These are phyloP conservation scores for Diophrys sp. DNA, from an alignment of 73 alveolate genomes.

Conservation along the genomic window DNA sequence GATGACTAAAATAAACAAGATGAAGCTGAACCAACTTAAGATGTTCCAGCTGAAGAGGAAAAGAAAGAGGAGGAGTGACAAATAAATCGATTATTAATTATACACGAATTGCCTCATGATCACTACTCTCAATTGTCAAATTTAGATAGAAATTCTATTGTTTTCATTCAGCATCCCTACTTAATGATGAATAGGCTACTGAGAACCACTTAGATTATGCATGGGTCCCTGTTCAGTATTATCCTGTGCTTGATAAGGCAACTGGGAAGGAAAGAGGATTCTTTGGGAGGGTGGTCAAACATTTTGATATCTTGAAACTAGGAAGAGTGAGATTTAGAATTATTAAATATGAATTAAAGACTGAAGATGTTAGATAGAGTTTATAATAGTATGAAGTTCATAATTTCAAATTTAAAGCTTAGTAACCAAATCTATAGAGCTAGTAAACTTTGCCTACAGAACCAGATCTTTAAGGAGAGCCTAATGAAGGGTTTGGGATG, in stretches of 20 bases:
- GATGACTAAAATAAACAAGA: no score
- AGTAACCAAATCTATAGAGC: not conserved
- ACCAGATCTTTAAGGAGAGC: not conserved
- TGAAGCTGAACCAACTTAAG: no score
- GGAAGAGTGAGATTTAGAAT: slow-evolving; percentile 64
- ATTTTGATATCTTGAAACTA: slow-evolving; percentile 56
- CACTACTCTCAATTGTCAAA: no score
- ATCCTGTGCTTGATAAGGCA: no score
- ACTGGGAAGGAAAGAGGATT: not conserved
- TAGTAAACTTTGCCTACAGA: not conserved
- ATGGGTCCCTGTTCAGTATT: slow-evolving; percentile 35
- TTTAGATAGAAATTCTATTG: not conserved
- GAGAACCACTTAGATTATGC: slow-evolving; percentile 21
- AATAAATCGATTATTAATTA: no score
- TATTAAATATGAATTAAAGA: slow-evolving; percentile 2
- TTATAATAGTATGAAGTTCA: not conserved
- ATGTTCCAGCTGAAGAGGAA: no score
- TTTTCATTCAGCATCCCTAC: not conserved
- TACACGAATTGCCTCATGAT: no score
- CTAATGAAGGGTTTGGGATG: not conserved
- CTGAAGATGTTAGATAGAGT: not conserved
- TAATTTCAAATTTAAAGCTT: not conserved
- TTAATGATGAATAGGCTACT: not conserved
- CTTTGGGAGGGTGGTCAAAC: not conserved
- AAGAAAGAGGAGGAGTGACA: no score